These are phyloP conservation scores for Geotrichum fermentans DNA, from an alignment of 1,139 yeast species.

Conservation along the genomic window DNA sequence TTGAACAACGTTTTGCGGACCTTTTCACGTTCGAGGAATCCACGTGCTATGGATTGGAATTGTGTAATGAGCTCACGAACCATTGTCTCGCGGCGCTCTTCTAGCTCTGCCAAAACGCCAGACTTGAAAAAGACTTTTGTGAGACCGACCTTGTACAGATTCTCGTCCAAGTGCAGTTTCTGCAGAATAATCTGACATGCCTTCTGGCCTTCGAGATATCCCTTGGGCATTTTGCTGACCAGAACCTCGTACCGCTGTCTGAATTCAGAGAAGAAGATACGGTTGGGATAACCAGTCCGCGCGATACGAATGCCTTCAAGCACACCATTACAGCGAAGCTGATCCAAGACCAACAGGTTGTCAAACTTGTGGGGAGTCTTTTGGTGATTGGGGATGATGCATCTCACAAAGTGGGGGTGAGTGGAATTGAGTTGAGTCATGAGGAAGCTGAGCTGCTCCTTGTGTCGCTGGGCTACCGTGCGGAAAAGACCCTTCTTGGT, in stretches of 20 bases:
- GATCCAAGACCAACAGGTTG: slow-evolving; percentile 74
- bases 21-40: slow-evolving; percentile 53
- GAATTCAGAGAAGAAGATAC: slow-evolving; percentile 80
- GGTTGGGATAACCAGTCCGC: slow-evolving; percentile 93
- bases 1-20: slow-evolving; percentile 51
- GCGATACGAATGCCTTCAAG: slow-evolving; percentile 96
- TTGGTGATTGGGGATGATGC: slow-evolving; percentile 82
- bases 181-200: slow-evolving; percentile 66
- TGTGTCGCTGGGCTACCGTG: slow-evolving; percentile 72
- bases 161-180: slow-evolving; percentile 55
- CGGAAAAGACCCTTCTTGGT: slow-evolving; percentile 50
- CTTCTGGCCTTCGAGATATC: slow-evolving; percentile 46
- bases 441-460: slow-evolving; percentile 70
- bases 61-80: slow-evolving; percentile 53
- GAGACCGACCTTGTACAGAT: slow-evolving; percentile 68
- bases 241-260: slow-evolving; percentile 67
- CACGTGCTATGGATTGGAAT: slow-evolving; percentile 68
- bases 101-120: slow-evolving; percentile 90
- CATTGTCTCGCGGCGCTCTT: slow-evolving; percentile 66
- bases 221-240: slow-evolving; percentile 41
- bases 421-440: slow-evolving; percentile 74
- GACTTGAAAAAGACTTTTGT: slow-evolving; percentile 94
- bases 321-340: slow-evolving; percentile 94
- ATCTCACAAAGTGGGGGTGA: slow-evolving; percentile 94
- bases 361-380: slow-evolving; percentile 72